Evolutionary conservation across 2,329 filamentous ascomycete species (phyloP).

Genomic region (Geosmithia morbida): DNA sequence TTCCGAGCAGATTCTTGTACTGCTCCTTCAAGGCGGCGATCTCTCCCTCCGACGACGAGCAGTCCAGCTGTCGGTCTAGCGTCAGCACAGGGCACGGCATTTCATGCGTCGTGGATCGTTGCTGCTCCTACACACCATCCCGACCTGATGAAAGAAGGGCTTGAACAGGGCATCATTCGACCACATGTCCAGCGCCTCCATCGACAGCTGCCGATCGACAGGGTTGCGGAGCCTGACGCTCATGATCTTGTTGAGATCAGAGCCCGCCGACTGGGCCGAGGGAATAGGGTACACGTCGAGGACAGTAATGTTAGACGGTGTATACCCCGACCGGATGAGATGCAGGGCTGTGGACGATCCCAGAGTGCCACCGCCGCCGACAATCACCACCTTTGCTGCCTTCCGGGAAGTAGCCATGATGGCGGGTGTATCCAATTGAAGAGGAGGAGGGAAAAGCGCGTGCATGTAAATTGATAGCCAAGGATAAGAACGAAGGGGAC

Average conservation of each 20-base stretch:
- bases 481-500: too few relatives aligned
- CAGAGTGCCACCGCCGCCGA: slow-evolving; percentile 32
- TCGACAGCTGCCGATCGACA: slow-evolving; percentile 14
- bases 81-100: too few relatives aligned
- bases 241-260: slow-evolving; percentile 33
- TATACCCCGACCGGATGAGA: slow-evolving; percentile 25
- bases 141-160: slow-evolving; percentile 27
- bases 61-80: slow-evolving; percentile 10
- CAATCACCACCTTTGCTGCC: slow-evolving; percentile 18
- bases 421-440: not conserved
- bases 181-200: slow-evolving; percentile 23
- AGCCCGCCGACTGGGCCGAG: slow-evolving; percentile 28
- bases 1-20: slow-evolving; percentile 15
- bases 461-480: not conserved
- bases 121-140: slow-evolving; percentile 14
- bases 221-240: slow-evolving; percentile 17
- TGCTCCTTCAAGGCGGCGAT: slow-evolving; percentile 15
- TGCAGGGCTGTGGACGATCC: slow-evolving; percentile 31
- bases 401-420: slow-evolving; percentile 9
- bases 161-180: slow-evolving; percentile 25
- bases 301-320: slow-evolving; percentile 26
- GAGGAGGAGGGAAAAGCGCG: not conserved
- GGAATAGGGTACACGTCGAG: slow-evolving; percentile 30
- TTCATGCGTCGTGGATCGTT: not conserved
- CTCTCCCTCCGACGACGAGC: slow-evolving; percentile 13